Percentiles rank a stretch among this genome's conserved stretches.
Conservation (phyloP, 768 basidiomycete genomes). For the Lentinula boryana region DNA sequence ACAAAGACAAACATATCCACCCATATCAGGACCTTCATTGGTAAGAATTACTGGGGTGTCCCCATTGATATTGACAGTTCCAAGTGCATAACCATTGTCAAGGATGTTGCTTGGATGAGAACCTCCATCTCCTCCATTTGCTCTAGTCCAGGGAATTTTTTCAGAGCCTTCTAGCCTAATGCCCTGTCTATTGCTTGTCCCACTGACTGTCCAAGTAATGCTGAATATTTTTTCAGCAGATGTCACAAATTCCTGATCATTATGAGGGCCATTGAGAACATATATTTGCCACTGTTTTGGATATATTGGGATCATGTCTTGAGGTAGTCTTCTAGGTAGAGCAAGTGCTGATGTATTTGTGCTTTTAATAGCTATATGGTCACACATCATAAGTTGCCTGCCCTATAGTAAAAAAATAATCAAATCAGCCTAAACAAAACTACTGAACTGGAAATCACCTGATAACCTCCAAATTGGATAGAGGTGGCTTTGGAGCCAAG, state of each 20-base stretch:
- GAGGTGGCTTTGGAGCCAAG: conserved; percentile 64
- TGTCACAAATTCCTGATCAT: conserved; percentile 50
- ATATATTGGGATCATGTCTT: conserved; percentile 34
- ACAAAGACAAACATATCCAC: conserved; percentile 54
- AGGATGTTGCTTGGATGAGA: conserved; percentile 66
- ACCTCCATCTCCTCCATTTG: conserved; percentile 59
- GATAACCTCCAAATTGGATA: conserved; percentile 56
- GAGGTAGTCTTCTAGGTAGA: conserved; percentile 16
- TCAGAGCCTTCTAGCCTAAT: conserved; percentile 44
- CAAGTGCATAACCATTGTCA: conserved; percentile 52
- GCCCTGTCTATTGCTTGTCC: conserved; percentile 58
- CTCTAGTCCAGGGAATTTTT: conserved; percentile 48
- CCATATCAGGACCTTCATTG: conserved; percentile 59
- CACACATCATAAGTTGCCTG: conserved; percentile 43
- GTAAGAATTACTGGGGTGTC: conserved; percentile 65
- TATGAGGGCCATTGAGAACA: conserved; percentile 59
- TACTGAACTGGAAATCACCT: conserved; percentile 24
- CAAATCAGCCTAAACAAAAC: neutral
- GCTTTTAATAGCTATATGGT: conserved; percentile 37
- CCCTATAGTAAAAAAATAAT: conserved; percentile 30
- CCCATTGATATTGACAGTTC: conserved; percentile 58
- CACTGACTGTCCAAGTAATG: conserved; percentile 46
- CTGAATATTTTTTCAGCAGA: conserved; percentile 45
- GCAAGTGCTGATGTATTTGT: conserved; percentile 8
- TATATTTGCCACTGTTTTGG: conserved; percentile 44